A percentile compares a stretch with the other conserved stretches of the same genome.
phyloP scores from a whole-genome alignment of 352 stramenopile species.

The Phytophthora cryptogea region DNA sequence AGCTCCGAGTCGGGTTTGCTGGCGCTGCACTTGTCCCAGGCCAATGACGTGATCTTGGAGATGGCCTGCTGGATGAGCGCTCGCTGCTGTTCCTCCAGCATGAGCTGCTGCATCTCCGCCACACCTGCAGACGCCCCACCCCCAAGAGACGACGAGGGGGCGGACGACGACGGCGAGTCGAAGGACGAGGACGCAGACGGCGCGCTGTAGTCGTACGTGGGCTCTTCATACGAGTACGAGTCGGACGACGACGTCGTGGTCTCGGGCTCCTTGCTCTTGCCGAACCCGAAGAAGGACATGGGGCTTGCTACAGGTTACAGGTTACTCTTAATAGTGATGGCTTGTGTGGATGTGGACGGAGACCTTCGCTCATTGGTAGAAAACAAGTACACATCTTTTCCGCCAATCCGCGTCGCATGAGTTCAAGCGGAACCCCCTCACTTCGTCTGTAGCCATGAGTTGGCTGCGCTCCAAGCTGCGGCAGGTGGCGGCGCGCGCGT shows the following conservation, averaged over 20 bases:
- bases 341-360: neutral
- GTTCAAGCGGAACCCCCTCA: too few species aligned
- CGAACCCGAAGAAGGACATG: conserved; percentile 87
- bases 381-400: neutral
- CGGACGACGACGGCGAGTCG: conserved; percentile 35
- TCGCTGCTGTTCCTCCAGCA: conserved; percentile 89
- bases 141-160: conserved; percentile 24
- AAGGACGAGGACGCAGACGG: conserved; percentile 41
- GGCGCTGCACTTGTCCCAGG: conserved; percentile 90
- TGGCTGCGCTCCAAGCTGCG: conserved; percentile 83
- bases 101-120: conserved; percentile 78
- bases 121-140: conserved; percentile 40
- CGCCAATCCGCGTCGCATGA: too few species aligned
- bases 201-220: conserved; percentile 75
- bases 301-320: conserved; percentile 3
- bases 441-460: conserved; percentile 35
- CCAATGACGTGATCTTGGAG: conserved; percentile 89
- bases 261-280: conserved; percentile 72
- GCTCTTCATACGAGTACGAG: conserved; percentile 74
- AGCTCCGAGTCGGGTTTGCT: conserved; percentile 85
- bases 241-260: conserved; percentile 40
- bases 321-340: neutral
- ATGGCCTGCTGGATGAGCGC: conserved; percentile 88
- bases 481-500: conserved; percentile 73
- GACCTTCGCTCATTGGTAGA: neutral